phyloP scores from a whole-genome alignment of 2,329 filamentous ascomycete genomes.

The Arthrobotrys entomopaga region DNA sequence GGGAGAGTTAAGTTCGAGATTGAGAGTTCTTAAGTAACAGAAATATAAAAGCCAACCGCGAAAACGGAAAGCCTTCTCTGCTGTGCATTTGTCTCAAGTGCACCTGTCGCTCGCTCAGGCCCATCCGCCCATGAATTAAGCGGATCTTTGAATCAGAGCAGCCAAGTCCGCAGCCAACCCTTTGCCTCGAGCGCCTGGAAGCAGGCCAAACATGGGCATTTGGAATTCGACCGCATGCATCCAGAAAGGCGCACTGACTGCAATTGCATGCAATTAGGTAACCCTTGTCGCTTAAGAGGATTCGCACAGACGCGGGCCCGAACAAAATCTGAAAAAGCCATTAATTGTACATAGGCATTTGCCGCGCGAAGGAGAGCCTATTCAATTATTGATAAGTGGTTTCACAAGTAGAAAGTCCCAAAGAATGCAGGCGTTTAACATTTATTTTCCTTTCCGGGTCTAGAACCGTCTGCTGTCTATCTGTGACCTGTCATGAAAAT shows the following conservation, averaged over 20 bases:
- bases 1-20: too few relatives aligned
- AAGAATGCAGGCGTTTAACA: slow-evolving; percentile 8
- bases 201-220: slow-evolving; percentile 18
- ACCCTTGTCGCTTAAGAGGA: slow-evolving; percentile 42
- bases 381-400: background rate
- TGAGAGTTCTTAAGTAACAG: background rate
- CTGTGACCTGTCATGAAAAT: background rate
- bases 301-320: slow-evolving; percentile 21
- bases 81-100: too few relatives aligned
- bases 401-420: background rate
- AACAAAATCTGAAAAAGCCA: background rate
- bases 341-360: slow-evolving; percentile 42
- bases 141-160: slow-evolving; percentile 3
- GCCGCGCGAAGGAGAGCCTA: slow-evolving; percentile 15
- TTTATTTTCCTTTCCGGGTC: slow-evolving; percentile 3
- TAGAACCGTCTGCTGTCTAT: slow-evolving; percentile 2
- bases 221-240: slow-evolving; percentile 15
- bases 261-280: too few relatives aligned
- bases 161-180: slow-evolving; percentile 7
- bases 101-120: too few relatives aligned
- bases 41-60: slow-evolving; percentile 3
- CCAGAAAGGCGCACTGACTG: slow-evolving; percentile 30
- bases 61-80: too few relatives aligned
- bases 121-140: slow-evolving; percentile 22
- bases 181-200: too few relatives aligned